Percentiles rank a stretch among this genome's conserved stretches.
Conservation (phyloP, 2,329 filamentous ascomycete genomes). For the Parasarocladium wereldwijsianum region DNA sequence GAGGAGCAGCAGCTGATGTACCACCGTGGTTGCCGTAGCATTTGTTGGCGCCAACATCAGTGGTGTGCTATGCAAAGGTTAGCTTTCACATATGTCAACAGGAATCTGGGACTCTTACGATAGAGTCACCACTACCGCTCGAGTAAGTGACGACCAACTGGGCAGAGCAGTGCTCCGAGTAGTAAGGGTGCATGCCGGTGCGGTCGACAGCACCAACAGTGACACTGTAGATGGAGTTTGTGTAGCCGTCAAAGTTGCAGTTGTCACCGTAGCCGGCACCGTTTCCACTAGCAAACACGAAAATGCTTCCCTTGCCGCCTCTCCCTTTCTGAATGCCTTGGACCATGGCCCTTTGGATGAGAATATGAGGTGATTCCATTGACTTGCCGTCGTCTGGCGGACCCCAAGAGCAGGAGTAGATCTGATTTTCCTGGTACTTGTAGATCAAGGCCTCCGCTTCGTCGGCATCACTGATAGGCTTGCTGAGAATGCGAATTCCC, state of each 20-base stretch:
- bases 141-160: constrained; percentile 95
- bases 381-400: constrained; percentile 84
- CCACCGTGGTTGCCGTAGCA: constrained; percentile 81
- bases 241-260: constrained; percentile 99
- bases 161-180: constrained; percentile 91
- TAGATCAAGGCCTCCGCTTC: constrained; percentile 90
- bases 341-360: constrained; percentile 83
- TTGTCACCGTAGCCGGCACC: constrained; percentile 80
- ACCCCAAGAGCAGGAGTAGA: constrained; percentile 98
- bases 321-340: constrained; percentile 85
- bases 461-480: constrained; percentile 79
- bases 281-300: constrained; percentile 90
- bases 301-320: constrained; percentile 72
- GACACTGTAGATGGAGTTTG: constrained; percentile 98
- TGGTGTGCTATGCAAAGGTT: constrained; percentile 52
- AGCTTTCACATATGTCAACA: background rate
- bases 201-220: constrained; percentile 88
- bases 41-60: constrained; percentile 71
- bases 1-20: constrained; percentile 85
- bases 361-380: constrained; percentile 84
- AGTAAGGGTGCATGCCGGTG: constrained; percentile 79
- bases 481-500: constrained; percentile 84
- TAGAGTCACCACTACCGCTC: constrained; percentile 74
- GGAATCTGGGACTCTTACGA: constrained; percentile 33
- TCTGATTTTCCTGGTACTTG: constrained; percentile 79